Base-by-base conservation (phyloP, 345 rosid species). In the Salix koriyanagi region DNA sequence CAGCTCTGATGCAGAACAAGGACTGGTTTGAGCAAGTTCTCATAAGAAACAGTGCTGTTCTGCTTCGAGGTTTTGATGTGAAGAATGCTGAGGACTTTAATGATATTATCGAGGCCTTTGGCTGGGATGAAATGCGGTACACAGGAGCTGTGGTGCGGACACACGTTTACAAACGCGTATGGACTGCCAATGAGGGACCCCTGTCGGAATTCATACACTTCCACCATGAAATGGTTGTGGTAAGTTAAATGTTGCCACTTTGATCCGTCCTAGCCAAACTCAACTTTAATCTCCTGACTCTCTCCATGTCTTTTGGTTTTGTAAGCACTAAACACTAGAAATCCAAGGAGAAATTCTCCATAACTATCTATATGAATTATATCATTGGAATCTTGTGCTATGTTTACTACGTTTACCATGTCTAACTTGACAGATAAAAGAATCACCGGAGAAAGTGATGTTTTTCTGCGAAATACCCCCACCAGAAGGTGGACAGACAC, bases 181-280 rank as follows among this genome's bases (percentile, higher is more conserved):
- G 90, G 89, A 91, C 91, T 2, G 95, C 95, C 41, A 89, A 89
- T 56, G 95, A 91, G 81, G 95, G 95, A 10, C 94, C 92, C 5
- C 80, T 89, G 21, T 91, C 90, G 15, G 94, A 89, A 72, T 88
- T 88, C 87, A 82, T 89, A 2, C 84, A 82, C 84, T 91, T 85
- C 84, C 94, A 91, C 75, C 91, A 91, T 71, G 94, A 91, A 74
- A 91, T 91, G 92, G 87, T 87, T 74, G 54, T 89, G 86, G 91
- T 87, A 75, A 60, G 86, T 70, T 60, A n/a, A 19, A 19, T 19
- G 9, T 32, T 48, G 25, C 7, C 15, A 69, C 60, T 52, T 52
- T 50, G 56, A 50, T 50, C 56, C 56, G 18, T 50, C 60, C 23
- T 18, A 19, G 23, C 60, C 60, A 52, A 19, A 52, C 60, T 19